Evolutionary conservation across 805 yeast genomes (phyloP), one percentile per base, ranked within the genome.

Genomic region (Wickerhamiella brachini): DNA sequence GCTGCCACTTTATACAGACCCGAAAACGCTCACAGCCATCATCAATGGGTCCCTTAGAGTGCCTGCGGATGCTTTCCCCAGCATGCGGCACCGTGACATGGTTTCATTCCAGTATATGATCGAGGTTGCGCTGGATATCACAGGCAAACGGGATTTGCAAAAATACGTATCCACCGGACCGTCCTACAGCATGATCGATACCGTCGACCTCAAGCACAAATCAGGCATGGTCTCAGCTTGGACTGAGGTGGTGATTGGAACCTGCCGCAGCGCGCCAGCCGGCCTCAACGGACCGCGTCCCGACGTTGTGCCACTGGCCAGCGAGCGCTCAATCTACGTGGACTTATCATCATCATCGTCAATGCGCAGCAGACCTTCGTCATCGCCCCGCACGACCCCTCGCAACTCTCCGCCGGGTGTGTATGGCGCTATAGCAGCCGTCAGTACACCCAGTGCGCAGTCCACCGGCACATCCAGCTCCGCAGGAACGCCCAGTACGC

Each of bases 61-160:
- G 0, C 96, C 97, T 0, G 77, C 83, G 0, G 95, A 88, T 58
- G 80, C 85, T 0, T 86, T 88, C 62, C 94, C 95, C 0, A 85
- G 95, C 0, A 84, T 86, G 13, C 73, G 77, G 17, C 83, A 84
- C 1, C 77, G 85, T 49, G 79, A 78, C 1, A 67, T 81, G 47
- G 86, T 87, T 8, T 74, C 87, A 2, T 88, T 88, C 65, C 90
- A 85, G 61, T 88, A 89, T 63, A 85, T 83, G 61, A 69, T 88
- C 15, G 97, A 88, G 63, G 88, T 84, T 2, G 72, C 86, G 51
- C 78, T 85, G n/a, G 88, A 88, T 60, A 67, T 89, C 43, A 80
- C 89, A 1, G 85, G 83, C 21, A 80, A 76, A 53, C 73, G 70
- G 53, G 58, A 65, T 8, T 65, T 71, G 5, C 62, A 53, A 17